Evolutionary conservation across 106 monocot genomes (phyloP).

Genomic region (Vanilla planifolia): DNA sequence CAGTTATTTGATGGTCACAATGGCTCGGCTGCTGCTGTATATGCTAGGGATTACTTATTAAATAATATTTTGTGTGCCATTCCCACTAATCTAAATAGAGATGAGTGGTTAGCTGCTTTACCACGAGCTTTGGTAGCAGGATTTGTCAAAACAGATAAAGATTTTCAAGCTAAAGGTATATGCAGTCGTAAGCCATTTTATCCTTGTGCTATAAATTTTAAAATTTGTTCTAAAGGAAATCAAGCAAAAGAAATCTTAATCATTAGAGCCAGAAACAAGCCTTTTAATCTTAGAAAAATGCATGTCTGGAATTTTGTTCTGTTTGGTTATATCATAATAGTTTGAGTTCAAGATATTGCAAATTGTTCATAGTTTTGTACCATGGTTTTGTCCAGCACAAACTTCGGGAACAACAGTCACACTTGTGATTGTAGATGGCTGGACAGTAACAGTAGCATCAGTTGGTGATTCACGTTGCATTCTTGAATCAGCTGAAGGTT

Average conservation of each 20-base stretch:
- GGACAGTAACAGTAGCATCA: conserved; percentile 85
- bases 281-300: too few species aligned
- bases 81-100: conserved; percentile 69
- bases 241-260: too few species aligned
- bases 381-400: conserved; percentile 36
- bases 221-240: too few species aligned
- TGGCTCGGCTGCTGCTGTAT: conserved; percentile 84
- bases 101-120: conserved; percentile 84
- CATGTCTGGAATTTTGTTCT: too few species aligned
- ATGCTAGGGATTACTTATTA: conserved; percentile 71
- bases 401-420: conserved; percentile 91
- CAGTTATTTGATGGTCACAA: conserved; percentile 98
- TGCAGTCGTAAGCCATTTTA: too few species aligned
- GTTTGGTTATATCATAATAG: too few species aligned
- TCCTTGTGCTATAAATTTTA: too few species aligned
- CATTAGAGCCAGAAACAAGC: too few species aligned
- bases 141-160: conserved; percentile 98
- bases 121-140: conserved; percentile 91
- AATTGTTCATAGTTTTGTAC: too few species aligned
- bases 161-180: conserved; percentile 78
- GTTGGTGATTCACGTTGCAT: conserved; percentile 97
- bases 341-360: too few species aligned
- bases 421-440: conserved; percentile 81
- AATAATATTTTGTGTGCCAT: conserved; percentile 78
- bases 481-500: conserved; percentile 90